Percentiles rank a stretch among this genome's conserved stretches.
phyloP scores from a whole-genome alignment of 1,284 basidiomycete genomes.

The Ceraceosorus bombacis region DNA sequence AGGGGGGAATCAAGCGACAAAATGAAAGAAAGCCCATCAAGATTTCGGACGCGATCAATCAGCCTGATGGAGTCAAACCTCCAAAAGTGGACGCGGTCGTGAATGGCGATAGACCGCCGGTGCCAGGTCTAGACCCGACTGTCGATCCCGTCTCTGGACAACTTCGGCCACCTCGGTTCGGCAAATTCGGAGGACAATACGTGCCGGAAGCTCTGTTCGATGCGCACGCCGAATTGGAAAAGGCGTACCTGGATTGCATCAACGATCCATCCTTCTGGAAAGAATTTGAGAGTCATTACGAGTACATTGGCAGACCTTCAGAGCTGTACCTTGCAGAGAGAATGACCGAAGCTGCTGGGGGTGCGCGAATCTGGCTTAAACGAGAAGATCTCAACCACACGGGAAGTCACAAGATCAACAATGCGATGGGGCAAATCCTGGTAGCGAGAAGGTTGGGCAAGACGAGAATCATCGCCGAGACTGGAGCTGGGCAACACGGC shows the following conservation, averaged over 20 bases:
- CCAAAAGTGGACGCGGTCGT: constrained; percentile 41
- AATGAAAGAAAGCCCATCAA: constrained; percentile 18
- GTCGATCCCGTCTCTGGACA: constrained; percentile 26
- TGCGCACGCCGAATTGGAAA: constrained; percentile 81
- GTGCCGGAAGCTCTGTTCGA: constrained; percentile 91
- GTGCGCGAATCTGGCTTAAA: constrained; percentile 96
- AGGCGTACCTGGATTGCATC: constrained; percentile 76
- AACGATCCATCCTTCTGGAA: constrained; percentile 85
- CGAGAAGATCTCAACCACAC: constrained; percentile 71
- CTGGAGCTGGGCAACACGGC: constrained; percentile 96
- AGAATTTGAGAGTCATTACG: constrained; percentile 80
- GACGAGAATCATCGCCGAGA: constrained; percentile 95
- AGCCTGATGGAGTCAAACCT: constrained; percentile 26
- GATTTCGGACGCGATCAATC: constrained; percentile 17
- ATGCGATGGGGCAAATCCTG: constrained; percentile 58
- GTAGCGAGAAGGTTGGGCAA: constrained; percentile 88
- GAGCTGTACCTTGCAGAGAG: constrained; percentile 68
- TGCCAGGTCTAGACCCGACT: constrained; percentile 32
- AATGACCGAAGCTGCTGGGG: constrained; percentile 67
- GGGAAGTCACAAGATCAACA: constrained; percentile 49
- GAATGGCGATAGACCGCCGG: constrained; percentile 23
- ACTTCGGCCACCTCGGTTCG: constrained; percentile 67
- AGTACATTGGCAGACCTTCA: constrained; percentile 75
- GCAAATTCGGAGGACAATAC: constrained; percentile 92
- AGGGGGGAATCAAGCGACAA: constrained; percentile 37